phyloP scores from a whole-genome alignment of 2,329 filamentous ascomycete genomes.

The Sarocladium strictum region DNA sequence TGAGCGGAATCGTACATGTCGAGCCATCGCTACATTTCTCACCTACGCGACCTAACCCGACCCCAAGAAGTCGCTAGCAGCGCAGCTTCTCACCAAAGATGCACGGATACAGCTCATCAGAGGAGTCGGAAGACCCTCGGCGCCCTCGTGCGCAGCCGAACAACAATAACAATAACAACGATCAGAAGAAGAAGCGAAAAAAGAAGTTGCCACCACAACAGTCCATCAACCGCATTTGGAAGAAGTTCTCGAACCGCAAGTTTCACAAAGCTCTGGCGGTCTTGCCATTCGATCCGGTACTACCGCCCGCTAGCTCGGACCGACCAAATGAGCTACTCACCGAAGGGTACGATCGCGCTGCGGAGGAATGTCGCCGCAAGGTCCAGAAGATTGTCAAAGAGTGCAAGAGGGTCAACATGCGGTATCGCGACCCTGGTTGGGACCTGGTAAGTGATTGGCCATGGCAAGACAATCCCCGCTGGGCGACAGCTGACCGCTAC shows the following conservation, averaged over 20 bases:
- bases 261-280: constrained; percentile 62
- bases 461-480: not conserved
- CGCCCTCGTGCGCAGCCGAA: constrained; percentile 29
- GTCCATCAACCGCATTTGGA: constrained; percentile 63
- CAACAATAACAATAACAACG: constrained; percentile 25
- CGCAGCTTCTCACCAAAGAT: constrained; percentile 18
- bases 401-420: constrained; percentile 70
- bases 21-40: not conserved
- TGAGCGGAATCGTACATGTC: no score
- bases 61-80: not conserved
- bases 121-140: constrained; percentile 42
- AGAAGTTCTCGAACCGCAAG: constrained; percentile 49
- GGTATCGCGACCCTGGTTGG: constrained; percentile 65
- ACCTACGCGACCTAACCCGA: not conserved
- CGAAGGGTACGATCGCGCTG: constrained; percentile 57
- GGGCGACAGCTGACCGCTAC: constrained; percentile 13
- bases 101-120: constrained; percentile 45
- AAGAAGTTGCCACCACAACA: constrained; percentile 57
- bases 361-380: constrained; percentile 56
- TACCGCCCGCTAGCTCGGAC: constrained; percentile 41
- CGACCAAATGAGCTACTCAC: constrained; percentile 55
- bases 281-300: constrained; percentile 57
- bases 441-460: constrained; percentile 40
- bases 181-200: constrained; percentile 50
- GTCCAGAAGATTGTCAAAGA: constrained; percentile 56